Conservation (phyloP, 78 protist species). For the Dictyostelium purpureum region DNA sequence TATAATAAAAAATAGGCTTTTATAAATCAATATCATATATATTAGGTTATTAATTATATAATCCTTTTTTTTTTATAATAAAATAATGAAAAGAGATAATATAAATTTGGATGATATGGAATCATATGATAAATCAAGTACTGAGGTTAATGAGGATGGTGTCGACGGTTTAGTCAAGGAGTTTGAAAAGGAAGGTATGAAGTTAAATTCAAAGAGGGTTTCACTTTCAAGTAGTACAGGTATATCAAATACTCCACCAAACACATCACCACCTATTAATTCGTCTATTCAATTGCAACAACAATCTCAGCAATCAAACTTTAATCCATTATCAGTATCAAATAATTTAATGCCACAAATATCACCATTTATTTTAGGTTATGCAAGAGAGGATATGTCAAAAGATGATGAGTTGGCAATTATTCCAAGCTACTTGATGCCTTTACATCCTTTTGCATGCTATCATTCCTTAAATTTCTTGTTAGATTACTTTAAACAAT, state of each 20-base stretch:
- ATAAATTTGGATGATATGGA: no score
- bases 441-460: slow-evolving; percentile 52
- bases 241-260: not conserved
- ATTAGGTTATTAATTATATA: no score
- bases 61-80: no score
- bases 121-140: no score
- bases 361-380: slow-evolving; percentile 68
- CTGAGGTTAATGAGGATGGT: no score
- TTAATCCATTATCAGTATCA: not conserved
- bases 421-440: slow-evolving; percentile 20
- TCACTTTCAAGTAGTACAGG: not conserved
- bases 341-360: slow-evolving; percentile 23
- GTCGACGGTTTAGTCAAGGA: slow-evolving; percentile 1
- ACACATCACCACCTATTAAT: not conserved
- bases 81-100: no score
- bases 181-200: slow-evolving; percentile 38
- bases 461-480: not conserved
- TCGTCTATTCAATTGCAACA: not conserved
- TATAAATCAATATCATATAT: no score
- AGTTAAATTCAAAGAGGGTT: not conserved
- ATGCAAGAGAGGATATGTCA: slow-evolving; percentile 69
- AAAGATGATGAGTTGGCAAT: slow-evolving; percentile 48
- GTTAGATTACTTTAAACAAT: not conserved
- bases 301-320: not conserved
- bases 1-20: no score